These are phyloP conservation scores for Nasturtium officinale DNA, from an alignment of 345 rosid genomes.

Conservation along the genomic window DNA sequence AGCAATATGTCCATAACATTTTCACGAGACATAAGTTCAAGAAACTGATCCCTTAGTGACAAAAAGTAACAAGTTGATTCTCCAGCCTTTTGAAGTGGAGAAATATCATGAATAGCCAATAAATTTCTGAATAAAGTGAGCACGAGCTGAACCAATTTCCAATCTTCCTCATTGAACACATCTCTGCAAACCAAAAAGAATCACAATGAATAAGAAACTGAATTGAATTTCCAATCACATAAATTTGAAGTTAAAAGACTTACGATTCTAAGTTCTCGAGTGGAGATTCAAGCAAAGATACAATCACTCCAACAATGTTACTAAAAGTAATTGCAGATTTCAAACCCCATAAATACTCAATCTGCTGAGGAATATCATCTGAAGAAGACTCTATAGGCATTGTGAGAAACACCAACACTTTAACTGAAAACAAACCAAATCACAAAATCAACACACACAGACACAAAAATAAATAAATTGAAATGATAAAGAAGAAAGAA, in stretches of 20 bases:
- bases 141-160: constrained; percentile 93
- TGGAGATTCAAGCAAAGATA: constrained; percentile 78
- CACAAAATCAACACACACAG: background rate
- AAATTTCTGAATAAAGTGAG: constrained; percentile 82
- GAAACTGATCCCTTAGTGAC: constrained; percentile 77
- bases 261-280: constrained; percentile 81
- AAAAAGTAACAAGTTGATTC: constrained; percentile 63
- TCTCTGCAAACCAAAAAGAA: constrained; percentile 55
- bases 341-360: constrained; percentile 80
- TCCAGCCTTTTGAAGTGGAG: constrained; percentile 68
- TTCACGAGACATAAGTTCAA: constrained; percentile 75
- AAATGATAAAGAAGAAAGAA: background rate
- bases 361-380: constrained; percentile 70
- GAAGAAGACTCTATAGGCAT: constrained; percentile 87
- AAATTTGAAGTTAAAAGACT: background rate
- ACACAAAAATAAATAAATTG: background rate
- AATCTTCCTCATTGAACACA: constrained; percentile 81
- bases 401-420: constrained; percentile 86
- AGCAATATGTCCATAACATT: constrained; percentile 78
- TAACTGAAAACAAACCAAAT: constrained; percentile 54
- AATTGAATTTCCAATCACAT: background rate
- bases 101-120: constrained; percentile 81
- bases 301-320: constrained; percentile 64
- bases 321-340: constrained; percentile 75
- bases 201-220: background rate